Evolutionary conservation across 2,329 filamentous ascomycete species (phyloP), one percentile per base, ranked within the genome.

Genomic region (Xylariomycetidae sp.): DNA sequence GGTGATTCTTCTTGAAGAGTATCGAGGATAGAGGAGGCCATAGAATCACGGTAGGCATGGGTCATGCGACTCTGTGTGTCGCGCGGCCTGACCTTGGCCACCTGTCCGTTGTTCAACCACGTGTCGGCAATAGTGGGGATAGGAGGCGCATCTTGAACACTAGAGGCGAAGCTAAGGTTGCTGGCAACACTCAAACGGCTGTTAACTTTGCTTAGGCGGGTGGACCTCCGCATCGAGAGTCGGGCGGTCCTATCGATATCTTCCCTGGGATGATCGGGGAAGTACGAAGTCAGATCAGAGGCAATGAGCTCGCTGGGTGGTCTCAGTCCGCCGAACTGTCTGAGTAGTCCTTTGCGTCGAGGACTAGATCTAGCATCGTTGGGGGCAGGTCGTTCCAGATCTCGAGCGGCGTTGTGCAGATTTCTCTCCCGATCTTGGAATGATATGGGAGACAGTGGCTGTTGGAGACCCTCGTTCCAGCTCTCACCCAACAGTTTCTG

Each of bases 261-360:
- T 56, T 95, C 89, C 36, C 87, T 82, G 31, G 89, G 81, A 51
- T 97, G 90, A 53, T 94, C 88, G 0, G 92, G 92, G 71, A 98
- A 98, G 68, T 97, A 98, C 0, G 89, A 94, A 2, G 88, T 92
- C 39, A 98, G 69, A 56, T 98, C 92, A 15, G 92, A 94, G 16
- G 90, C 90, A 55, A 98, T 98, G 57, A 98, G 77, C 66, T 98
- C 92, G 64, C 90, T 97, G 2, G 92, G 92, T 13, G 92, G 92
- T 49, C 92, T 76, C 44, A 92, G 81, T 20, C 90, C 90, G 51
- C 94, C 92, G 62, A 97, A 97, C 45, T 85, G 83, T 45, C 85
- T 80, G 28, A 89, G 67, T 17, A 79, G 69, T 18, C 62, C 66
- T 52, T 77, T 78, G 38, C 64, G 64, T 37, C 61, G 56, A 46